Evolutionary conservation across 345 rosid genomes (phyloP).

Genomic region (Hibiscus syriacus): DNA sequence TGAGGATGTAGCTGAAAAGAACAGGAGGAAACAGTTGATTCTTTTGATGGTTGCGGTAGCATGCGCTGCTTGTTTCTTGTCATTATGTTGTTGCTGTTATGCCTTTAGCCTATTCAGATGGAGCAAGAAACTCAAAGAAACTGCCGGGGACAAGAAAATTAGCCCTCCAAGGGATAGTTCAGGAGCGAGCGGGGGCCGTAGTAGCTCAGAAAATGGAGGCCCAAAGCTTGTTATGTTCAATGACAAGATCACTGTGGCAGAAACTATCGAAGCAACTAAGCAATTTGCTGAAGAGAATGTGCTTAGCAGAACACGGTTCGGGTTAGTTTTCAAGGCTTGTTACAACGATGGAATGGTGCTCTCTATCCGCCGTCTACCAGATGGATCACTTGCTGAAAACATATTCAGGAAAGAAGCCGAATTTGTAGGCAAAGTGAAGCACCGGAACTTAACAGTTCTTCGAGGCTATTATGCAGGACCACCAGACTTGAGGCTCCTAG

Average conservation of each 20-base stretch:
- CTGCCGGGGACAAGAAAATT: constrained; percentile 72
- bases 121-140: constrained; percentile 69
- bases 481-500: constrained; percentile 73
- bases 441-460: constrained; percentile 76
- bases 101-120: constrained; percentile 71
- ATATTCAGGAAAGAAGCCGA: constrained; percentile 83
- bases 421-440: constrained; percentile 72
- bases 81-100: constrained; percentile 81
- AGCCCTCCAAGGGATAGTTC: constrained; percentile 84
- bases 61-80: constrained; percentile 45
- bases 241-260: constrained; percentile 77
- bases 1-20: constrained; percentile 25
- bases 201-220: constrained; percentile 77
- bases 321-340: constrained; percentile 78
- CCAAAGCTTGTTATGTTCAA: constrained; percentile 95
- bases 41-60: constrained; percentile 48
- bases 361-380: constrained; percentile 66
- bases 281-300: constrained; percentile 93
- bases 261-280: constrained; percentile 77
- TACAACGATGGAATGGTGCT: constrained; percentile 88
- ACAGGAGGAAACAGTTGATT: constrained; percentile 48
- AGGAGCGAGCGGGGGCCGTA: constrained; percentile 64
- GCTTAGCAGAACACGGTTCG: constrained; percentile 65
- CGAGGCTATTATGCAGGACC: constrained; percentile 87
- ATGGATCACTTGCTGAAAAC: constrained; percentile 56